Percentiles rank a stretch among this genome's conserved stretches.
These are phyloP conservation scores for Lactarius tabidus DNA, from an alignment of 768 basidiomycete genomes.

Conservation along the genomic window DNA sequence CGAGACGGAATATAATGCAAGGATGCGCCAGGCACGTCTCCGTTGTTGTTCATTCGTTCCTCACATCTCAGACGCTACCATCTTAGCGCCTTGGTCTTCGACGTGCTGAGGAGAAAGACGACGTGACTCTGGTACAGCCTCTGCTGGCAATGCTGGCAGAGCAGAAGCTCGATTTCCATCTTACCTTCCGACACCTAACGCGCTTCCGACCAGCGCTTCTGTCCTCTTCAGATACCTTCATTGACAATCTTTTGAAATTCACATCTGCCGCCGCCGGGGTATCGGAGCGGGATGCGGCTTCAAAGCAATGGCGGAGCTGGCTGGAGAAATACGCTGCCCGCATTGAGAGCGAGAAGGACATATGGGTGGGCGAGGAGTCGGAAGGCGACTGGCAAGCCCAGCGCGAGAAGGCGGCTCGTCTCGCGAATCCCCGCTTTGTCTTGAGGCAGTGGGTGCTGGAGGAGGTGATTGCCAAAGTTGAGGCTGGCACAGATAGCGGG, in stretches of 20 bases:
- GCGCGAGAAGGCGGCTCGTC: constrained; percentile 40
- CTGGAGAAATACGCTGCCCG: constrained; percentile 57
- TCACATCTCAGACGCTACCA: neutral
- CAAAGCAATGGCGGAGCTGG: constrained; percentile 58
- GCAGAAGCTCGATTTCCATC: constrained; percentile 83
- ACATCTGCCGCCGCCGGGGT: constrained; percentile 46
- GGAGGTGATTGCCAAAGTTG: constrained; percentile 78
- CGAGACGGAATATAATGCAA: constrained; percentile 55
- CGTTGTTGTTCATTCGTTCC: neutral
- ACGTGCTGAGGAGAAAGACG: constrained; percentile 53
- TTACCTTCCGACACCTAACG: constrained; percentile 71
- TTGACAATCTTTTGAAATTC: constrained; percentile 43
- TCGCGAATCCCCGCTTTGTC: constrained; percentile 88
- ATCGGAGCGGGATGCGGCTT: constrained; percentile 44
- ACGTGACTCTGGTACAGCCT: constrained; percentile 54
- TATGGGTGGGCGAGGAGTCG: constrained; percentile 50
- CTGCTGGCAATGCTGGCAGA: constrained; percentile 70
- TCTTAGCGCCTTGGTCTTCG: constrained; percentile 72
- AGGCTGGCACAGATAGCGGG: constrained; percentile 58
- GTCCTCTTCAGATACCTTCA: constrained; percentile 38
- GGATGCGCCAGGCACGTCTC: constrained; percentile 62
- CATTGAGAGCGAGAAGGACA: constrained; percentile 47
- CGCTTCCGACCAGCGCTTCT: constrained; percentile 50
- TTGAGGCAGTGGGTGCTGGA: constrained; percentile 95
- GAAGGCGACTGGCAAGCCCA: constrained; percentile 27